Conservation (phyloP, 768 basidiomycete species). For the Kwoniella pini region DNA sequence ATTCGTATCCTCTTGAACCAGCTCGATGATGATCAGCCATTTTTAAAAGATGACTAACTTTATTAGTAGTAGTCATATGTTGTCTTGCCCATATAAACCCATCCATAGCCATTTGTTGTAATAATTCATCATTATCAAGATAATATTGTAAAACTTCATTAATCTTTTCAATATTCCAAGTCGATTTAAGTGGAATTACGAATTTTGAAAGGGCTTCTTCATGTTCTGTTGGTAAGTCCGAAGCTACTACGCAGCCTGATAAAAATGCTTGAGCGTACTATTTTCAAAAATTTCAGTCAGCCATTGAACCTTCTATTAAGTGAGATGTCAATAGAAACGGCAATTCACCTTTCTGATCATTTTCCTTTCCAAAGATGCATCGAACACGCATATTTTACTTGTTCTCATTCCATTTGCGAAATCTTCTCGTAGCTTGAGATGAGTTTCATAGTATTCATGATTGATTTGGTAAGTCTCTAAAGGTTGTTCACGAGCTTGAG, state of each 20-base stretch:
- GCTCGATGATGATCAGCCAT: constrained; percentile 35
- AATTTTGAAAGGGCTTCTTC: constrained; percentile 43
- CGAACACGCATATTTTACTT: constrained; percentile 51
- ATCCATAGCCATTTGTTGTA: constrained; percentile 48
- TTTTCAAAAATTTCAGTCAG: background rate
- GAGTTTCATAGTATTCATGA: constrained; percentile 42
- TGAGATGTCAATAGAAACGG: background rate
- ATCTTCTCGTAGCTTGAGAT: constrained; percentile 38
- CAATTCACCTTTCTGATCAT: constrained; percentile 48
- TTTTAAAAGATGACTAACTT: constrained; percentile 23
- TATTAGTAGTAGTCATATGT: constrained; percentile 45
- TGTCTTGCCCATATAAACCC: constrained; percentile 47
- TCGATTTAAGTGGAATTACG: constrained; percentile 44
- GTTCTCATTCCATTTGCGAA: constrained; percentile 50
- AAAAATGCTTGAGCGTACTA: constrained; percentile 50
- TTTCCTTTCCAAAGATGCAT: constrained; percentile 48
- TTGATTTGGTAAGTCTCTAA: constrained; percentile 44
- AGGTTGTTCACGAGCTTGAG: constrained; percentile 27
- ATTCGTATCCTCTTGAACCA: constrained; percentile 43
- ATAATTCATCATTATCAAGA: constrained; percentile 34
- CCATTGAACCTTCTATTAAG: too few relatives aligned
- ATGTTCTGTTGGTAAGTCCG: constrained; percentile 51
- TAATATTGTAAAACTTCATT: constrained; percentile 31
- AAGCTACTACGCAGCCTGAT: constrained; percentile 49
- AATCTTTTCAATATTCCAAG: constrained; percentile 46